phyloP scores from a whole-genome alignment of 129 eudicot species.

The Artemisia argyi region DNA sequence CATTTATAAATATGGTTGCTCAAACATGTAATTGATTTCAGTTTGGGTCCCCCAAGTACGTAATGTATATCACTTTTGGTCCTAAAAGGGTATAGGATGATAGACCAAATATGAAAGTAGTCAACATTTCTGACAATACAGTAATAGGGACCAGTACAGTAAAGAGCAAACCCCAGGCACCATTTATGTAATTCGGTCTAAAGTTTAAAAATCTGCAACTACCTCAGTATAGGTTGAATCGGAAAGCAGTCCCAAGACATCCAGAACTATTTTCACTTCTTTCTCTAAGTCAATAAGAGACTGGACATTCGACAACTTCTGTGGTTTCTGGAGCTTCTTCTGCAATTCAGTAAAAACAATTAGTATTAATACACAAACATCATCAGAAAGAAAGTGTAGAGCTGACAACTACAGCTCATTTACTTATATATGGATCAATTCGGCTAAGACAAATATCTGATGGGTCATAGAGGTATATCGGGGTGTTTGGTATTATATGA shows the following conservation, averaged over 20 bases:
- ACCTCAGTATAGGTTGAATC: constrained; percentile 68
- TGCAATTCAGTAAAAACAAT: constrained; percentile 38
- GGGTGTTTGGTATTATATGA: too few species aligned
- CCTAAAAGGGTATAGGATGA: too few species aligned
- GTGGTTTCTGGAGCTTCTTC: constrained; percentile 75
- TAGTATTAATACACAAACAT: neutral
- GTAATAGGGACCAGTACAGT: too few species aligned
- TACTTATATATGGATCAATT: neutral
- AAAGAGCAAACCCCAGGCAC: too few species aligned
- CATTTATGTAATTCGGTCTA: neutral
- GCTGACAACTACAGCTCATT: neutral
- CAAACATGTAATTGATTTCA: too few species aligned
- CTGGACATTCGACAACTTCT: constrained; percentile 38
- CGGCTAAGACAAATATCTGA: neutral
- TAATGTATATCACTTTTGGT: too few species aligned
- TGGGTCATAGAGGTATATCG: too few species aligned
- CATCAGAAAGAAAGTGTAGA: neutral
- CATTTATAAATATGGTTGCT: too few species aligned
- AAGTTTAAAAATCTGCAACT: neutral
- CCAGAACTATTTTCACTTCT: constrained; percentile 54
- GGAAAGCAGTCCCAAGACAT: constrained; percentile 71
- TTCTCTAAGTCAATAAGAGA: constrained; percentile 59
- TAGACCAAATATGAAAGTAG: too few species aligned
- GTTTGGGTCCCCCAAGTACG: too few species aligned
- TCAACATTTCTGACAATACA: too few species aligned